Evolutionary conservation across 345 rosid genomes (phyloP), one percentile per base, ranked within the genome.

Genomic region (Lagerstroemia speciosa): DNA sequence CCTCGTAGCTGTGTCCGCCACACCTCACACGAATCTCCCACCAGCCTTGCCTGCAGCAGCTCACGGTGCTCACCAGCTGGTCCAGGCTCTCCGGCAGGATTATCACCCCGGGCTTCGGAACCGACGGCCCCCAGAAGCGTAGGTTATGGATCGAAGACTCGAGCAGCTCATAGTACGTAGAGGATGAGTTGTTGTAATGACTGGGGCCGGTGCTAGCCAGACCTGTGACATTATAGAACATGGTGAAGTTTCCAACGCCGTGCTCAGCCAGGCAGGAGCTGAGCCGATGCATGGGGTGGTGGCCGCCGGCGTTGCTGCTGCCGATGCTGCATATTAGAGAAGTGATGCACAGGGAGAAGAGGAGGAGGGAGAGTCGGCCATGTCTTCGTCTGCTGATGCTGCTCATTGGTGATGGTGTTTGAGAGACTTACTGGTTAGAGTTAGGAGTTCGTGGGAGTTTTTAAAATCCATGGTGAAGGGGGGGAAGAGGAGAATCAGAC

Each of bases 1-100:
- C 89, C 58, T 87, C 91, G 20, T 83, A 82, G 74, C 84, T 82
- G 65, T 86, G 90, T 3, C 90, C 88, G 10, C 88, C 88, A 24
- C 87, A 78, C 43, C 91, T 71, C 20, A 82, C 81, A 67, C 85
- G 76, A 11, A 86, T 74, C 62, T 83, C 84, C 72, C 78, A 52
- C 19, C 45, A 48, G 6, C 67, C 73, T 16, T 57, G 67, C n/a
- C 57, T 69, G 20, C 80, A 79, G 33, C 88, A 82, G 17, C 62
- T 0, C n/a, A 86, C 71, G 53, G 77, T 61, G 26, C 71, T 70
- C 14, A 43, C 70, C 10, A 86, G 70, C 70, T 83, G 72, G 14
- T 81, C 71, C 2, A 64, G 61, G 34, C 71, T 78, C n/a, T 69
- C 77, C 0, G 86, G 84, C 30, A 84, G 55, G 64, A 84, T 62